phyloP scores from a whole-genome alignment of 1,139 yeast species.

The Debaryomyces fabryi region DNA sequence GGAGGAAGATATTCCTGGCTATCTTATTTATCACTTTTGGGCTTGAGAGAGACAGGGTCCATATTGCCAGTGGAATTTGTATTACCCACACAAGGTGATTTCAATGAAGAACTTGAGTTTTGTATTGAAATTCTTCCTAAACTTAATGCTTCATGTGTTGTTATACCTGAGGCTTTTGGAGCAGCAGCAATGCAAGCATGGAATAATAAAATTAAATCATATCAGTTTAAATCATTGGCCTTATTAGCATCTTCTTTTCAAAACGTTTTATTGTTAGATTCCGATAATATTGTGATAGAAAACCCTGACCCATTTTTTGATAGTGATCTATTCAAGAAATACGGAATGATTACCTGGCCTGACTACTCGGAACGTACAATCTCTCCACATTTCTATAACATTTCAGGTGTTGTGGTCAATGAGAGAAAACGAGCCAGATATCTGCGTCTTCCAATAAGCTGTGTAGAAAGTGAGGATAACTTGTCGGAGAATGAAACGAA shows the following conservation, averaged over 20 bases:
- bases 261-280: constrained; percentile 43
- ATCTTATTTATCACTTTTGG: constrained; percentile 35
- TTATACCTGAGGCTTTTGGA: constrained; percentile 35
- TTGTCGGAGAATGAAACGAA: constrained; percentile 15
- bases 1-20: constrained; percentile 44
- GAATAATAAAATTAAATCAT: constrained; percentile 29
- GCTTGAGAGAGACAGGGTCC: constrained; percentile 36
- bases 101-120: constrained; percentile 28
- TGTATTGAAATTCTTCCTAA: constrained; percentile 28
- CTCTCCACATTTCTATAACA: constrained; percentile 65
- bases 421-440: constrained; percentile 25
- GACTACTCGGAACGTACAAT: constrained; percentile 81
- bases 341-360: constrained; percentile 77
- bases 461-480: constrained; percentile 3
- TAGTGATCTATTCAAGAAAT: constrained; percentile 52
- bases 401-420: constrained; percentile 52
- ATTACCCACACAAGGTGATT: constrained; percentile 33
- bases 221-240: constrained; percentile 47
- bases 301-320: constrained; percentile 50
- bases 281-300: constrained; percentile 41
- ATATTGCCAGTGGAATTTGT: constrained; percentile 40
- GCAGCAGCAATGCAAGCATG: constrained; percentile 31
- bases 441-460: constrained; percentile 23
- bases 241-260: constrained; percentile 44
- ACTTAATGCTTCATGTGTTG: constrained; percentile 32